A percentile compares a stretch with the other conserved stretches of the same genome.
These are phyloP conservation scores for Stemphylium lycopersici DNA, from an alignment of 2,329 filamentous ascomycete genomes.

Conservation along the genomic window DNA sequence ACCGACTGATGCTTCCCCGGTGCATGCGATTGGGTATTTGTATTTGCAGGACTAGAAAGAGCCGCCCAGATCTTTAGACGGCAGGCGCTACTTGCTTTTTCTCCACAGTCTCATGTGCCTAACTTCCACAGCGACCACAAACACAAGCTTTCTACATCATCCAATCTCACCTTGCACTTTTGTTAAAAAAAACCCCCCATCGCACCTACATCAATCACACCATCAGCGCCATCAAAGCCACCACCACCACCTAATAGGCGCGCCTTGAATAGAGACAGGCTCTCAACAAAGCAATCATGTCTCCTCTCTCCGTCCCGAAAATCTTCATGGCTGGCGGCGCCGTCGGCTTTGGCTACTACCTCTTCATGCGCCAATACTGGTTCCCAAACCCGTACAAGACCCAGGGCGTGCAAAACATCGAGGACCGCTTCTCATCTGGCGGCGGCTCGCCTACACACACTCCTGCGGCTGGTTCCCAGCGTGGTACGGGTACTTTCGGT, in stretches of 20 bases:
- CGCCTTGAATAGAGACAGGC: constrained; percentile 2
- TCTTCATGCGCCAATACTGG: constrained; percentile 47
- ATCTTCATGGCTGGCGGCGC: constrained; percentile 46
- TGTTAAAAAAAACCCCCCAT: background rate
- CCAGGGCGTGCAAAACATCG: constrained; percentile 42
- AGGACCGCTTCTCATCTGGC: constrained; percentile 41
- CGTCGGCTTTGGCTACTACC: constrained; percentile 45
- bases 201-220: background rate
- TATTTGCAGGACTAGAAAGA: background rate
- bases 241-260: constrained; percentile 1
- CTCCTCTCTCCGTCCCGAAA: constrained; percentile 44
- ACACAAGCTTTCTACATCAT: background rate
- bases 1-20: constrained; percentile 20
- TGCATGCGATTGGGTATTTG: constrained; percentile 12
- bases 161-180: background rate
- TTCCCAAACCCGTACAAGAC: constrained; percentile 49
- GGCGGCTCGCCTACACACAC: constrained; percentile 42
- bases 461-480: constrained; percentile 35
- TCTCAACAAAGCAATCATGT: constrained; percentile 24
- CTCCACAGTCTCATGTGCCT: constrained; percentile 5
- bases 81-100: constrained; percentile 8
- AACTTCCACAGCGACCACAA: constrained; percentile 1
- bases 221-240: background rate
- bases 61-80: constrained; percentile 5
- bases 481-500: constrained; percentile 27